These are phyloP conservation scores for Thermochaetoides dissita DNA, from an alignment of 2,329 filamentous ascomycete genomes.

Conservation along the genomic window DNA sequence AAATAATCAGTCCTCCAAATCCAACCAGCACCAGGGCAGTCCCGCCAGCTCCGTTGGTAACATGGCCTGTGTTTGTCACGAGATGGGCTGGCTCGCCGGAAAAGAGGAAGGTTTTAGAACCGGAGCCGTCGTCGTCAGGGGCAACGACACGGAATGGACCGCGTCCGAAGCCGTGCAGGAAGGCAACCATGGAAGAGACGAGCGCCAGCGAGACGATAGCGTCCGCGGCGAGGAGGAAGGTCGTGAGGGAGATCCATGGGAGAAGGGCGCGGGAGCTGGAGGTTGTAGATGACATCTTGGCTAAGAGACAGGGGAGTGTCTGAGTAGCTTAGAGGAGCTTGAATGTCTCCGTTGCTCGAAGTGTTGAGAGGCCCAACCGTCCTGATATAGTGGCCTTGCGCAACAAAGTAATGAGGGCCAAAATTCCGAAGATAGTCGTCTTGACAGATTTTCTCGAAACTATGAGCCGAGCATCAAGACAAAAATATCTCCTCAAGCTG, in stretches of 20 bases:
- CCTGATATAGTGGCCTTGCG: no score
- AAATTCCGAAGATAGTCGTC: no score
- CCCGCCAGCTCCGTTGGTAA: constrained; percentile 27
- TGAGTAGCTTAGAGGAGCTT: no score
- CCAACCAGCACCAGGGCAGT: constrained; percentile 23
- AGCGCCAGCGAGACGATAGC: constrained; percentile 26
- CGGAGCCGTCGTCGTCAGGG: constrained; percentile 5
- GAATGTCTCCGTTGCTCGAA: no score
- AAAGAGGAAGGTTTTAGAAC: constrained; percentile 14
- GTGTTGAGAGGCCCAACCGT: no score
- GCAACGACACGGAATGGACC: constrained; percentile 17
- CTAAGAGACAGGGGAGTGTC: background rate
- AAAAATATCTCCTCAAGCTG: no score
- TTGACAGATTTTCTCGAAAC: no score
- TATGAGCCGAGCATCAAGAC: no score
- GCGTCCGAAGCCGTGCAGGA: constrained; percentile 21
- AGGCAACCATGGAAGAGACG: constrained; percentile 25
- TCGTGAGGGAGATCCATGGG: constrained; percentile 12
- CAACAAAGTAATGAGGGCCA: no score
- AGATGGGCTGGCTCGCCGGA: constrained; percentile 19
- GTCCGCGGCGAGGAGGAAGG: constrained; percentile 23
- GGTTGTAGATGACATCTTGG: background rate
- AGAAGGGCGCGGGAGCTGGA: constrained; percentile 1
- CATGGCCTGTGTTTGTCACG: constrained; percentile 27
- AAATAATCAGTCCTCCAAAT: constrained; percentile 20